Base-by-base conservation (phyloP, 208 protist species). In the Porcisia hertigi region DNA sequence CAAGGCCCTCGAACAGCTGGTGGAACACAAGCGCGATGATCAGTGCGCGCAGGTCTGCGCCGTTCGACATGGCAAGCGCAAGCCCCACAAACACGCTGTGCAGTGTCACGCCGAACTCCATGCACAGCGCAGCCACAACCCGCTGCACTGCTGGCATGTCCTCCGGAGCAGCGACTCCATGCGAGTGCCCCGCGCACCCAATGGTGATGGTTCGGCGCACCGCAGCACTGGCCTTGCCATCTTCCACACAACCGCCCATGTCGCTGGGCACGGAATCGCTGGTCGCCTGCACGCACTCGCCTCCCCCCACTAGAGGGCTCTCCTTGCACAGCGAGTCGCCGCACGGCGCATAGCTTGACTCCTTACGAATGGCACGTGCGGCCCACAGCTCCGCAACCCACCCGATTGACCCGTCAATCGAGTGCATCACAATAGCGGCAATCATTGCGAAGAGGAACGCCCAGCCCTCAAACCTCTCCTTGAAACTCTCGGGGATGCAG, bases 31-130 rank as follows among this genome's bases (percentile, higher is more conserved):
- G 79, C 20, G 89, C 89, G 34, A 90, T 80, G 52, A 90, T 74
- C 45, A 94, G 77, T 36, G 72, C 59, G 36, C 60, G 65, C 43
- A 88, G 76, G 14, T 85, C 76, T 7, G 60, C 23, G 23, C 88
- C 86, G 18, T 49, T 75, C 20, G 81, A 71, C 20, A 92, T 75
- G 41, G 84, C 90, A 25, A 94, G 25, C 0, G 86, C 73, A 11
- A 94, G 62, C 0, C 90, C 90, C 36, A 89, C 79, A 58, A 94
- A 90, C 54, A 94, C 75, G 70, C 86, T 91, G 86, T 94, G 90
- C 59, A 92, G 75, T 54, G 87, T 87, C 39, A 92, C 75, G 12
- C 87, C 87, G 53, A 94, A 88, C 76, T 90, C 87, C 87, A 94
- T 88, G 69, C 86, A 86, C 65, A 92, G 8, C 20, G 87, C 87